Evolutionary conservation across 306 rosid species (phyloP).

Genomic region (Aeschynomene evenia): DNA sequence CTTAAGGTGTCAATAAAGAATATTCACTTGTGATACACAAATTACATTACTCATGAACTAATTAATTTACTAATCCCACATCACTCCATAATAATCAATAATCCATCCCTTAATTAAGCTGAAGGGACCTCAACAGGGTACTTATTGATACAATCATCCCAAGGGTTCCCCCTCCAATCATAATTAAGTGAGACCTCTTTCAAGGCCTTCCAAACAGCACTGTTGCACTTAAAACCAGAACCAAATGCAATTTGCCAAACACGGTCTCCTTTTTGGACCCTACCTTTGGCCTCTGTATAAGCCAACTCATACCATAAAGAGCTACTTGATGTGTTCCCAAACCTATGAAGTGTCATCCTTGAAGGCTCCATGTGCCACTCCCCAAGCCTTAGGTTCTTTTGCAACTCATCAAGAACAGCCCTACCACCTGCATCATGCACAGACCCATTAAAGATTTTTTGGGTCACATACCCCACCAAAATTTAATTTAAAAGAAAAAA

Average conservation of each 20-base stretch:
- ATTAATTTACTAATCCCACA: too few relatives aligned
- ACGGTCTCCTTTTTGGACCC: conserved; percentile 65
- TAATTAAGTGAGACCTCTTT: conserved; percentile 22
- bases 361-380: conserved; percentile 98
- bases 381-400: conserved; percentile 71
- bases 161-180: conserved; percentile 67
- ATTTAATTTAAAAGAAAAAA: too few relatives aligned
- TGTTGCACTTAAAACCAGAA: conserved; percentile 92
- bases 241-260: conserved; percentile 96
- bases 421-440: too few relatives aligned
- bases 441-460: too few relatives aligned
- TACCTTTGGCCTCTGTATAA: conserved; percentile 76
- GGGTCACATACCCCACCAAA: too few relatives aligned
- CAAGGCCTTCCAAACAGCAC: conserved; percentile 82
- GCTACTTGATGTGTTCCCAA: conserved; percentile 92
- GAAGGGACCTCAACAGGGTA: conserved; percentile 59
- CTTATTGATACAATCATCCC: conserved; percentile 58
- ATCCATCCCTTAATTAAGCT: not conserved
- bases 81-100: not conserved
- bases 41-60: too few relatives aligned
- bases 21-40: too few relatives aligned
- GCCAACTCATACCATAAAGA: conserved; percentile 92
- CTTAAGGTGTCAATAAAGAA: too few relatives aligned
- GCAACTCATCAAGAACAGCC: conserved; percentile 76
- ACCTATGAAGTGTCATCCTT: conserved; percentile 81